Base-by-base conservation (phyloP, 2,329 filamentous ascomycete genomes). In the Epichloe hybrida region DNA sequence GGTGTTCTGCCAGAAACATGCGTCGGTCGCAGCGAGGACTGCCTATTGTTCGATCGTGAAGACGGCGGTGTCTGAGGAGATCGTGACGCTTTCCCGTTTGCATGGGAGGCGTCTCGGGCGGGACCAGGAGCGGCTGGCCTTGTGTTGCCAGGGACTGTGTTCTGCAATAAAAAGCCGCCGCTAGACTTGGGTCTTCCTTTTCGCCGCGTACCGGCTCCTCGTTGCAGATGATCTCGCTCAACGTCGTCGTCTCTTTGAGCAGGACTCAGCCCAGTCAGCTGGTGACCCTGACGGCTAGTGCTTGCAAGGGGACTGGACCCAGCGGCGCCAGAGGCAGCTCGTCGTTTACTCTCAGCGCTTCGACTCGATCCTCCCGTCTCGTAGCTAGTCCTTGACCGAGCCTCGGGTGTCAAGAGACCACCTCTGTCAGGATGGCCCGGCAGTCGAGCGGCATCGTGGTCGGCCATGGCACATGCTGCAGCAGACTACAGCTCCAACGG, bases 161-260 rank as follows among this genome's bases (percentile, higher is more conserved):
- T 73, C 34, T 71, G 64, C 13, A 79, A 66, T 48, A 79, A 66
- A 80, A 80, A 80, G 7, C 71, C 72, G 45, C 74, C 72, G 54
- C 66, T 70, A 5, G 73, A 66, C 15, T 73, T 69, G 34, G 68
- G 64, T 58, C 70, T 76, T 49, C 71, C 65, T 41, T 58, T 63
- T 52, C 63, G 58, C 43, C 61, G 59, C 20, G 57, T 51, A 52
- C 64, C 61, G 37, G 59, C 61, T 23, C 57, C 55, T 31, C 56
- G 58, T 35, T 52, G 56, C 5, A 56, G 17, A 23, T 15, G 17
- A 37, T 47, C 42, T 23, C 34, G 21, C 9, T 9, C 36, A 9
- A 21, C 23, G 31, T 43, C n/a, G 31, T 43, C n/a, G 17, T 27
- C 49, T 51, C 34, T 31, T 35, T 27, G 42, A 17, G 31, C 39